Conservation (phyloP, 495 filamentous ascomycete genomes). For the Aspergillus affinis region DNA sequence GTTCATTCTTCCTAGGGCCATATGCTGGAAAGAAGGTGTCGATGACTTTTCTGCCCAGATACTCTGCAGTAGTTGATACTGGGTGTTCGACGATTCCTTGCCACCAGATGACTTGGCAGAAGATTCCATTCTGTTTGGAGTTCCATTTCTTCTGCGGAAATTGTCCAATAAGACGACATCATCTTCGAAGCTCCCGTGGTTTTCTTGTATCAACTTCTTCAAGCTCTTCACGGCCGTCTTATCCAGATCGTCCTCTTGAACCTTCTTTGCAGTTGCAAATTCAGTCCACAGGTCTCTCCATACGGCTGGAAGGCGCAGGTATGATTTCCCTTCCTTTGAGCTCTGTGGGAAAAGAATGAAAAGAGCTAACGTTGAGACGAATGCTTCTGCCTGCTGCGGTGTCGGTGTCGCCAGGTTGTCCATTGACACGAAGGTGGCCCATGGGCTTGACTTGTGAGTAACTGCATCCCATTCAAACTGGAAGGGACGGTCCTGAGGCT, state of each 20-base stretch:
- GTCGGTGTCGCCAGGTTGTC: slow-evolving; percentile 70
- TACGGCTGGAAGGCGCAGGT: slow-evolving; percentile 69
- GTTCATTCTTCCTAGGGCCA: slow-evolving; percentile 59
- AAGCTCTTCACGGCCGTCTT: slow-evolving; percentile 53
- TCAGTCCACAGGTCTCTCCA: slow-evolving; percentile 90
- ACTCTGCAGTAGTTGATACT: slow-evolving; percentile 50
- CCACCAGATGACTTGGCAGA: slow-evolving; percentile 32
- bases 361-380: slow-evolving; percentile 75
- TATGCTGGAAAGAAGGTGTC: slow-evolving; percentile 51
- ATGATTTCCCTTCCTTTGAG: slow-evolving; percentile 81
- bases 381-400: slow-evolving; percentile 78
- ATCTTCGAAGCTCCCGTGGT: slow-evolving; percentile 54
- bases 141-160: slow-evolving; percentile 62
- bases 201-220: slow-evolving; percentile 49
- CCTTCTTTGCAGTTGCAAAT: slow-evolving; percentile 66
- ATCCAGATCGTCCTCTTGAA: slow-evolving; percentile 66
- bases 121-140: slow-evolving; percentile 44
- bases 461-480: slow-evolving; percentile 38
- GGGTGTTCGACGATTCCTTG: slow-evolving; percentile 42
- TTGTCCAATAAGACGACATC: slow-evolving; percentile 71
- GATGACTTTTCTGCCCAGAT: slow-evolving; percentile 71
- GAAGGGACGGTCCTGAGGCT: slow-evolving; percentile 60
- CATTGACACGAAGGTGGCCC: slow-evolving; percentile 66
- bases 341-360: slow-evolving; percentile 76
- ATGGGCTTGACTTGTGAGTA: slow-evolving; percentile 41